Evolutionary conservation across 2,329 filamentous ascomycete genomes (phyloP), one percentile per base, ranked within the genome.

Genomic region (Fusarium subtropicale): DNA sequence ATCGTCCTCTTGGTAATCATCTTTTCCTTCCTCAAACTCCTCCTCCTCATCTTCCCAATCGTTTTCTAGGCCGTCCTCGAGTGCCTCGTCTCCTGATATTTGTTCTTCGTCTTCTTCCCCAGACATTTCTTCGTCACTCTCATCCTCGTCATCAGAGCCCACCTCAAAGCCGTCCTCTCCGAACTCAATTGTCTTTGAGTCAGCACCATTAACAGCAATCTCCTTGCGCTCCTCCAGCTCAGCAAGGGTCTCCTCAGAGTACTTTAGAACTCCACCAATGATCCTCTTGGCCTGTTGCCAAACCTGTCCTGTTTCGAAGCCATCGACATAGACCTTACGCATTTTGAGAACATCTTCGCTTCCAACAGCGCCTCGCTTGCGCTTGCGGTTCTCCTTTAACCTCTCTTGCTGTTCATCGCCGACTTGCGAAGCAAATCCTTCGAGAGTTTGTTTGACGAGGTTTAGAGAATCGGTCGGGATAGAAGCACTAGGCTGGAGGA

Each of bases 211-310:
- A 24, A 56, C 56, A 11, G 65, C 66, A 47, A 80, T 66, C 47
- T 89, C 87, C 66, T 91, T 76, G 22, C 72, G 76, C 62, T 83
- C 82, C 72, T 86, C 82, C 33, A 89, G 75, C 68, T 85, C 85
- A 51, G 81, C 77, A 18, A 89, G 75, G 6, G 81, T 75, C 8
- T 80, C 78, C 48, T 83, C 79, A 0, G 85, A 84, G 68, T 87
- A 84, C 42, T 81, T 78, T 46, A 88, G 72, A 13, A 86, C 80
- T 47, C 85, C 84, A 15, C 79, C 86, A 60, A 98, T 90, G 22
- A 98, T 93, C 73, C 92, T 89, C 75, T 90, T 91, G 11, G 93
- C 92, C 81, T 99, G 96, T 79, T 97, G 93, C 92, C 95, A 99
- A 44, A 99, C 90, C 80, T 98, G 95, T 22, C 90, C 88, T 13